Base-by-base conservation (phyloP, 208 protist species). In the Novymonas esmeraldas region DNA sequence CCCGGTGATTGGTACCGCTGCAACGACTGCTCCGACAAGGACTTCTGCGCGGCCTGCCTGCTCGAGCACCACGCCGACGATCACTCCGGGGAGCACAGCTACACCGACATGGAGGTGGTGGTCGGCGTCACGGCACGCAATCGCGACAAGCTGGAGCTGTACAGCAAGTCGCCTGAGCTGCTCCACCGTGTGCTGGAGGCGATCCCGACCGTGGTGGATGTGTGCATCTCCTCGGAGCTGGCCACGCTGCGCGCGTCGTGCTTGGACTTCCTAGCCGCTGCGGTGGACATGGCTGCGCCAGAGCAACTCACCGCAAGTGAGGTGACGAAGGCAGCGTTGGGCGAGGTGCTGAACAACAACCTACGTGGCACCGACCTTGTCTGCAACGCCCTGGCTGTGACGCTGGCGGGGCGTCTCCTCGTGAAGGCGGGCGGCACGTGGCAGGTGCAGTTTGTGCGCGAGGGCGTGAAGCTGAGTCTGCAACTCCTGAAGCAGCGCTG, bases 1-100 rank as follows among this genome's bases (percentile, higher is more conserved):
- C 73, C 74, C 1, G 77, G 73, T 0, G 78, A 92, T 59, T 96
- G 91, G 91, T 96, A 84, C 60, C 85, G 84, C 39, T 94, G 91
- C 78, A 94, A 96, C 61, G 78, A 85, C 26, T 93, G 88, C 58
- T 9, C 33, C 1, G 86, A 96, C 55, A 77, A 70, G 26, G 91
- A 96, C 68, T 87, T 82, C 59, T 96, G 91, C 78, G 72, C 64
- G 14, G 44, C 66, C 29, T 96, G 91, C 48, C 18, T 96, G 2
- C 63, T 92, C 29, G 66, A 77, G 29, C 56, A 83, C 29, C 79
- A 67, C 62, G 62, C 56, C 11, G 60, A 77, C n/a, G 82, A 92
- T 73, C 38, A 54, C 24, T 67, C 45, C 26, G 72, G 66, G 31
- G 68, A 42, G 22, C 87, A 94, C 69, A 80, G 57, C 51, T 96